Conservation (phyloP, 2,329 filamentous ascomycete genomes). For the Fusarium albidum region DNA sequence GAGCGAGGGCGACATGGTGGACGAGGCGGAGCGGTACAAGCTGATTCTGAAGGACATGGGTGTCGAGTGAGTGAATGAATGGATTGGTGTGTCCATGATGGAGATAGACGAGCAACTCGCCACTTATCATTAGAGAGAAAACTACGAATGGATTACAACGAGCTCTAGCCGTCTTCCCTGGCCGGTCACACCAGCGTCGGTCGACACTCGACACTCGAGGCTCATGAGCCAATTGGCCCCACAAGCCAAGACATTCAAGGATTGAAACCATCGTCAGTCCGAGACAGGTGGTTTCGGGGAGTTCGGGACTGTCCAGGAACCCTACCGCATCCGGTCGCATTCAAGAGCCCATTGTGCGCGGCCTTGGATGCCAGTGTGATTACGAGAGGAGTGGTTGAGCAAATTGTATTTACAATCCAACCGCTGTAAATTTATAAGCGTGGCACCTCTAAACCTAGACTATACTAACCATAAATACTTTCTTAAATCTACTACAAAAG, state of each 20-base stretch:
- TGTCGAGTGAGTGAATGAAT: conserved; percentile 26
- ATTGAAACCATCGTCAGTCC: conserved; percentile 2
- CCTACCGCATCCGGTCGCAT: background rate
- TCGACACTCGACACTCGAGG: conserved; percentile 5
- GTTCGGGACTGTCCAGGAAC: conserved; percentile 4
- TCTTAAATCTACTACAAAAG: too few relatives aligned
- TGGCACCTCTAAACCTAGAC: too few relatives aligned
- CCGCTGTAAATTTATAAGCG: too few relatives aligned
- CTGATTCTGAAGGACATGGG: conserved; percentile 56
- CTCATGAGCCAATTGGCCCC: conserved; percentile 7
- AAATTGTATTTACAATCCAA: too few relatives aligned
- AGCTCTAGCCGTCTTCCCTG: background rate
- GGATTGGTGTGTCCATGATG: background rate
- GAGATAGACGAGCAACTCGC: background rate
- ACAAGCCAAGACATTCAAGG: background rate
- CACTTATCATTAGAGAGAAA: too few relatives aligned
- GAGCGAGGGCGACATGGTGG: conserved; percentile 77
- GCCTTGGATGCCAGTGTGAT: background rate
- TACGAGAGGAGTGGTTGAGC: background rate
- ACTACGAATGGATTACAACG: too few relatives aligned
- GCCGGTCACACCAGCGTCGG: background rate
- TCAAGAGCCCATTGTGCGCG: background rate
- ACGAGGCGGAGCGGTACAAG: conserved; percentile 76
- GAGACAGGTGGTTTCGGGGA: conserved; percentile 14
- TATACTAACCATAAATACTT: too few relatives aligned